Evolutionary conservation across 441 rosid species (phyloP).

Genomic region (Eutrema salsugineum): DNA sequence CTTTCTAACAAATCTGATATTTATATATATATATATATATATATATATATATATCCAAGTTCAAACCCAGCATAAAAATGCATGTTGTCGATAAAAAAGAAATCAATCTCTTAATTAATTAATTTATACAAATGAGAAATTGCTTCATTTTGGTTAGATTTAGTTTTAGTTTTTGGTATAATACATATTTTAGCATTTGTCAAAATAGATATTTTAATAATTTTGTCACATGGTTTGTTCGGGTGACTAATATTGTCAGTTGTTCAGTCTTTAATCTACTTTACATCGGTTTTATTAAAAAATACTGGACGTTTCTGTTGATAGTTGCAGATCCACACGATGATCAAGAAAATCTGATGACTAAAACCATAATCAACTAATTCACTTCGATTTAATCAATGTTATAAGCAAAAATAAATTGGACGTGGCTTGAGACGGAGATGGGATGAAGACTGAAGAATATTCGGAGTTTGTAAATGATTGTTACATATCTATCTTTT

Average conservation of each 20-base stretch:
- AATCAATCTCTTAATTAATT: no score
- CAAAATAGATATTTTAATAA: background rate
- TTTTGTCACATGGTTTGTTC: background rate
- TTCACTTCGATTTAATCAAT: background rate
- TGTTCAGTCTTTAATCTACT: background rate
- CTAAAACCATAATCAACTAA: background rate
- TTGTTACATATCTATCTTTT: conserved; percentile 1
- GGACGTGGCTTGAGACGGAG: background rate
- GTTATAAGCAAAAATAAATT: background rate
- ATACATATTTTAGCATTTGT: no score
- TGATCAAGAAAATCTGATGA: background rate
- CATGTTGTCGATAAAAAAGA: no score
- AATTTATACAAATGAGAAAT: no score
- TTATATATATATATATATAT: no score
- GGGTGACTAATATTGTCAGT: background rate
- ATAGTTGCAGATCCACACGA: background rate
- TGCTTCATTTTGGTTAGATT: no score
- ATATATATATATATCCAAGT: no score
- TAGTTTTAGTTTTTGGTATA: no score
- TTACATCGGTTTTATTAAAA: background rate
- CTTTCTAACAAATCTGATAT: no score
- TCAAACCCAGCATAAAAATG: no score
- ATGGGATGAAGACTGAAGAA: conserved; percentile 7
- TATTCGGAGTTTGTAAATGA: conserved; percentile 4
- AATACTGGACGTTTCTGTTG: background rate